phyloP scores from a whole-genome alignment of 257 asterid genomes.

The Nyctanthes arbortristis region DNA sequence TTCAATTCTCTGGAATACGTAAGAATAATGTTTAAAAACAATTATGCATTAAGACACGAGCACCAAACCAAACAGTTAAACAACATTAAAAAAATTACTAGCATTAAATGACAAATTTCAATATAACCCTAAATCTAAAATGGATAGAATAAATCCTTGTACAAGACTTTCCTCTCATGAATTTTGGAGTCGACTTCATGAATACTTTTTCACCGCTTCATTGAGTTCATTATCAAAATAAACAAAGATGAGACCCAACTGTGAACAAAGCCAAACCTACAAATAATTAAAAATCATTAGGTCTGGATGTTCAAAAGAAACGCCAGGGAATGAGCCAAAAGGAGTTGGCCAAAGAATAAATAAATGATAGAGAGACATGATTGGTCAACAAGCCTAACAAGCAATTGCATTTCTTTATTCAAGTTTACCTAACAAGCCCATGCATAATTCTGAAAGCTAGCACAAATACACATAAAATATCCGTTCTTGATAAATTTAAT shows the following conservation, averaged over 20 bases:
- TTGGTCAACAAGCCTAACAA: conserved; percentile 7
- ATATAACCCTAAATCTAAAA: too few relatives aligned
- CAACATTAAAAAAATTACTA: too few relatives aligned
- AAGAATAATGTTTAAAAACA: too few relatives aligned
- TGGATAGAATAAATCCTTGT: too few relatives aligned
- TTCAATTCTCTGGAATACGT: too few relatives aligned
- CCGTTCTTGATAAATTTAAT: neutral
- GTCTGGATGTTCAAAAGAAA: conserved; percentile 10
- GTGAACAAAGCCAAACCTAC: conserved; percentile 8
- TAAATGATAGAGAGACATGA: neutral
- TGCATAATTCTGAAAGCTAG: conserved; percentile 5
- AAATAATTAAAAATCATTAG: neutral
- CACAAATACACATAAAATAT: neutral
- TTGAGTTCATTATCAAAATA: neutral
- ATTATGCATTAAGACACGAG: too few relatives aligned
- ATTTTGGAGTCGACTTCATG: neutral
- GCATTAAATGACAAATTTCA: too few relatives aligned
- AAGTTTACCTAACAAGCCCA: neutral
- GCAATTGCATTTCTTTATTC: conserved; percentile 10
- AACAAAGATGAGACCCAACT: conserved; percentile 1
- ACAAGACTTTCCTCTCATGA: too few relatives aligned
- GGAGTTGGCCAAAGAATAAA: neutral
- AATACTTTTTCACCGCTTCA: neutral
- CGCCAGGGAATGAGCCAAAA: conserved; percentile 14
- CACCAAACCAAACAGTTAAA: too few relatives aligned